Percentiles rank a stretch among this genome's conserved stretches.
phyloP scores from a whole-genome alignment of 306 rosid genomes.

The Prunus campanulata region DNA sequence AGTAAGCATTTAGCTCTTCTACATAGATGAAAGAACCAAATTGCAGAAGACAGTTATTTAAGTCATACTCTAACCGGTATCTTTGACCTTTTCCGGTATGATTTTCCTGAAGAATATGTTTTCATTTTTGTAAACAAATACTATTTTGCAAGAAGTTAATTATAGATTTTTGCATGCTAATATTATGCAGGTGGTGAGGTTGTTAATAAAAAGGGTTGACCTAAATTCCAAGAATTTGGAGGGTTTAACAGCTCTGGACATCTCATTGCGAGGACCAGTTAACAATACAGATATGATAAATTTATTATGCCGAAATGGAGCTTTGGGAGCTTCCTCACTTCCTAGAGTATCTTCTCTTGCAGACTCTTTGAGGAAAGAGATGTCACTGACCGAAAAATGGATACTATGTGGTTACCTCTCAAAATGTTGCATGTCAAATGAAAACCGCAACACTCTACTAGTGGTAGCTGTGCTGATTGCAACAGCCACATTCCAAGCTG shows the following conservation, averaged over 20 bases:
- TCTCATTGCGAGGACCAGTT: neutral
- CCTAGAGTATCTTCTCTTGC: neutral
- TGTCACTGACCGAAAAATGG: neutral
- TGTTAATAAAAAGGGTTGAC: conserved; percentile 16
- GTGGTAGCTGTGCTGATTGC: conserved; percentile 25
- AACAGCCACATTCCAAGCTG: conserved; percentile 22
- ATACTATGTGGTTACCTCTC: neutral
- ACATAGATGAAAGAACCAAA: too few relatives aligned
- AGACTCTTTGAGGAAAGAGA: neutral
- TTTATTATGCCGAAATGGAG: conserved; percentile 1
- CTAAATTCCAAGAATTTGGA: conserved; percentile 22
- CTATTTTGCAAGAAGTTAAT: too few relatives aligned
- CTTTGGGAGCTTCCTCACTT: neutral
- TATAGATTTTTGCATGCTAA: neutral
- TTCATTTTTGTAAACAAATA: too few relatives aligned
- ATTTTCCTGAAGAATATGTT: too few relatives aligned
- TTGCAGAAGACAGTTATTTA: too few relatives aligned
- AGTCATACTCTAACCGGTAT: too few relatives aligned
- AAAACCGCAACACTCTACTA: conserved; percentile 10
- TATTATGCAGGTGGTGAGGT: conserved; percentile 29
- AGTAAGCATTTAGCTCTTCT: too few relatives aligned
- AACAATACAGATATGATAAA: neutral
- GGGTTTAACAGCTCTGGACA: conserved; percentile 27
- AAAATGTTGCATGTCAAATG: conserved; percentile 13
- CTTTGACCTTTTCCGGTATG: too few relatives aligned